Percentiles rank a stretch among this genome's conserved stretches.
Conservation (phyloP, 371 early-diverging fungal genomes). For the Apophysomyces ossiformis region DNA sequence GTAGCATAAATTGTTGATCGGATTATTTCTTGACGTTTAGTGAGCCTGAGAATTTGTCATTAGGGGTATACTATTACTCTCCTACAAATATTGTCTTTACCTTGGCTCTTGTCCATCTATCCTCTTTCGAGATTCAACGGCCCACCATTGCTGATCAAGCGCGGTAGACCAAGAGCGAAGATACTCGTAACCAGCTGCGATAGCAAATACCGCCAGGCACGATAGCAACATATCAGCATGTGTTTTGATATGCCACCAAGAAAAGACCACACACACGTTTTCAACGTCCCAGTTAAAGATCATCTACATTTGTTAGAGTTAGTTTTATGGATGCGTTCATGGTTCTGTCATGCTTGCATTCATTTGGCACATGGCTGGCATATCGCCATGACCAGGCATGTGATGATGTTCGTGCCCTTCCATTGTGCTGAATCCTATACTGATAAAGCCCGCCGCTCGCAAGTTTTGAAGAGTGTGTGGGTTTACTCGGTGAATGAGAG, state of each 20-base stretch:
- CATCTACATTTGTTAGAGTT: slow-evolving; percentile 57
- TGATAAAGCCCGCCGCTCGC: no score
- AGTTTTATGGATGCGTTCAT: not conserved
- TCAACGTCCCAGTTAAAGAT: slow-evolving; percentile 79
- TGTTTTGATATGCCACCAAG: slow-evolving; percentile 75
- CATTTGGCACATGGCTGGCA: slow-evolving; percentile 13
- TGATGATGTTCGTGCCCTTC: no score
- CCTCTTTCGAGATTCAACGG: slow-evolving; percentile 3
- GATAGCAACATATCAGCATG: slow-evolving; percentile 55
- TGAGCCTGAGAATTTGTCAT: slow-evolving; percentile 27
- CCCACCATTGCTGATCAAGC: slow-evolving; percentile 50
- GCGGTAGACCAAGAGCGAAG: slow-evolving; percentile 53
- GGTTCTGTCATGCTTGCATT: slow-evolving; percentile 7
- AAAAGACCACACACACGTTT: slow-evolving; percentile 77
- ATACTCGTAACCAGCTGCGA: slow-evolving; percentile 69
- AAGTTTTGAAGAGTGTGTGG: no score
- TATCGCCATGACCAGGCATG: not conserved
- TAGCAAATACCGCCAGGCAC: slow-evolving; percentile 57
- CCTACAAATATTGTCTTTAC: no score
- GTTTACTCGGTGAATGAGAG: no score
- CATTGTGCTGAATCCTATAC: no score
- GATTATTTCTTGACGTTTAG: slow-evolving; percentile 49
- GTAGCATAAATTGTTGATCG: slow-evolving; percentile 68
- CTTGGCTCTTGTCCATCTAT: not conserved
- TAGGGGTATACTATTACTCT: not conserved